Evolutionary conservation across 1,139 yeast genomes (phyloP), one percentile per base, ranked within the genome.

Genomic region (Yamadazyma triangularis): DNA sequence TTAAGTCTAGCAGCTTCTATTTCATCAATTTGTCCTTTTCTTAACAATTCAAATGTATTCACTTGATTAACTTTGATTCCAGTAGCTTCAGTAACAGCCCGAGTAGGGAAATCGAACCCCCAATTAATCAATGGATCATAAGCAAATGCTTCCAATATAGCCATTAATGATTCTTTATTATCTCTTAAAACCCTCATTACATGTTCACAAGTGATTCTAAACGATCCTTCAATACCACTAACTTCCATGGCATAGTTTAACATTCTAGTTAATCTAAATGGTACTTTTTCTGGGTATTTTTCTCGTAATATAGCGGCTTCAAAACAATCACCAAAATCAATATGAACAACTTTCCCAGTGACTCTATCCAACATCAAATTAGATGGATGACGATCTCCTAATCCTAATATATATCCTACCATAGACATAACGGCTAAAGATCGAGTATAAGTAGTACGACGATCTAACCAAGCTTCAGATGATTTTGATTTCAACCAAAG

Each of bases 281-380:
- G 99, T 15, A 93, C 98, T 57, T 89, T 89, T 53, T 93, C 99
- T 0, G 99, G 99, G 56, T 84, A 93, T 53, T 91, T 93, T 45
- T 91, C 98, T 46, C 99, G 76, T 40, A 93, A 63, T 33, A 91
- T 88, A 0, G 99, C 98, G 1, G 97, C 96, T 53, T 93, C 99
- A 52, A 93, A 93, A 71, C 99, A 93, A 55, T 93, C 99, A 45
- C 98, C 99, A 58, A 91, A 93, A 69, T 93, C 99, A 60, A 93
- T 89, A 53, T 93, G 99, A 25, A 91, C 74, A 27, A 93, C 96
- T 51, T 89, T 88, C 40, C 99, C 99, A 0, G 97, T 87, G 31
- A 80, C 75, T 45, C 96, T 70, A 53, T 89, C 95, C 59, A 93
- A 73, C 96, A 93, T 87, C 60, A 93, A 71, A 51, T 93, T 93